A percentile compares a stretch with the other conserved stretches of the same genome.
Conservation (phyloP, 2,329 filamentous ascomycete species). For the Helotiales sp. region DNA sequence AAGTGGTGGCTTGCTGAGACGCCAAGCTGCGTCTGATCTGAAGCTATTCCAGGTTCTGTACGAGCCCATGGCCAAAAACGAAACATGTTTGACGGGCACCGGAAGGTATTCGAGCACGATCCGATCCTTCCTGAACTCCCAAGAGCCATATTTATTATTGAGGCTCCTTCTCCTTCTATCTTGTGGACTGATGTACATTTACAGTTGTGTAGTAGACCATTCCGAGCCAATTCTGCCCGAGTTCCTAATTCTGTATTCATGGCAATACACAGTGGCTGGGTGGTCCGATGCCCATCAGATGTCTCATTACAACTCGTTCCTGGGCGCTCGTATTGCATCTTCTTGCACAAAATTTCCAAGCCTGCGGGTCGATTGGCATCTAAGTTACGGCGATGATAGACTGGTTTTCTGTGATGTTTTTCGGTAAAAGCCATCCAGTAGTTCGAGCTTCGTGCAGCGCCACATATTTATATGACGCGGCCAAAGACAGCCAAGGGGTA, state of each 20-base stretch:
- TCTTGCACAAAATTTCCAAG: neutral
- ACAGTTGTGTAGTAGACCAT: neutral
- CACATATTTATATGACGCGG: conserved; percentile 15
- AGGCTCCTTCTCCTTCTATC: neutral
- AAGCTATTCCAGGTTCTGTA: neutral
- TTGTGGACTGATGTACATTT: neutral
- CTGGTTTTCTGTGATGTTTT: neutral
- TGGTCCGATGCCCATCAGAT: neutral
- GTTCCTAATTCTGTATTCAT: no score
- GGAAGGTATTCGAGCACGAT: neutral
- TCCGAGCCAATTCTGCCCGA: neutral
- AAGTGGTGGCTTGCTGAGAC: neutral
- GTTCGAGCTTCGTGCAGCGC: neutral
- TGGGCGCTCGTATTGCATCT: neutral
- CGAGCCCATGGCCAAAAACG: neutral
- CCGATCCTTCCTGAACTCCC: neutral
- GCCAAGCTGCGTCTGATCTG: neutral
- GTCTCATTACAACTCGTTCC: neutral
- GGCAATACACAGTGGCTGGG: neutral
- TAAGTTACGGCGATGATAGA: neutral
- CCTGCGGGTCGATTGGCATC: conserved; percentile 9
- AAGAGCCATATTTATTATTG: neutral
- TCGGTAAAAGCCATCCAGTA: neutral
- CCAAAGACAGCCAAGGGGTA: conserved; percentile 9
- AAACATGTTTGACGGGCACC: neutral